Evolutionary conservation across 805 yeast genomes (phyloP).

Genomic region (Kockiozyma suomiensis): DNA sequence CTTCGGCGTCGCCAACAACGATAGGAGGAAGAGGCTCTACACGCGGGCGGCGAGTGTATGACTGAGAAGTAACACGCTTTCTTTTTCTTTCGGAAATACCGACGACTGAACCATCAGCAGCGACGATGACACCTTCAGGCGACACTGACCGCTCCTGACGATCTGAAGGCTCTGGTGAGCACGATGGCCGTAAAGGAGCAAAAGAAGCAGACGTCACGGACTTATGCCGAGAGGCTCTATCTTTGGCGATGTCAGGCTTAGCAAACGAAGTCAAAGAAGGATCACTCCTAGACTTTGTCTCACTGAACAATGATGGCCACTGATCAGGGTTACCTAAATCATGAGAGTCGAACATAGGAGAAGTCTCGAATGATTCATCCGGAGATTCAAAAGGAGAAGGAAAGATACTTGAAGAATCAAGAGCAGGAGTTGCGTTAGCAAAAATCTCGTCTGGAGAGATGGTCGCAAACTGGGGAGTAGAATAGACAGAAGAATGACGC

Average conservation of each 20-base stretch:
- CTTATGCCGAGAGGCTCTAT: not conserved
- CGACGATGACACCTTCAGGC: constrained; percentile 27
- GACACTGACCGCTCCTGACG: constrained; percentile 14
- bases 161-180: too few species aligned
- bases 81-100: constrained; percentile 34
- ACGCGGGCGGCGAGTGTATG: constrained; percentile 36
- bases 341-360: constrained; percentile 41
- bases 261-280: not conserved
- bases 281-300: constrained; percentile 1
- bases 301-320: constrained; percentile 45
- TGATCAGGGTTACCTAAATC: constrained; percentile 38
- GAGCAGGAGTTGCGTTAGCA: constrained; percentile 9
- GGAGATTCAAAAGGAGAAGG: constrained; percentile 34
- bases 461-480: constrained; percentile 25
- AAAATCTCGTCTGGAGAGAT: constrained; percentile 24
- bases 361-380: constrained; percentile 34
- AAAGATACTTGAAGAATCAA: constrained; percentile 8
- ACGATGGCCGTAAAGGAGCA: not conserved
- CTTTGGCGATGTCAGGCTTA: not conserved
- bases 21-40: constrained; percentile 67
- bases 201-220: not conserved
- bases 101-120: constrained; percentile 31
- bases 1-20: constrained; percentile 54
- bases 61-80: constrained; percentile 30
- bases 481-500: constrained; percentile 18